Conservation (phyloP, 345 rosid species). For the Excoecaria cochinchinensis region DNA sequence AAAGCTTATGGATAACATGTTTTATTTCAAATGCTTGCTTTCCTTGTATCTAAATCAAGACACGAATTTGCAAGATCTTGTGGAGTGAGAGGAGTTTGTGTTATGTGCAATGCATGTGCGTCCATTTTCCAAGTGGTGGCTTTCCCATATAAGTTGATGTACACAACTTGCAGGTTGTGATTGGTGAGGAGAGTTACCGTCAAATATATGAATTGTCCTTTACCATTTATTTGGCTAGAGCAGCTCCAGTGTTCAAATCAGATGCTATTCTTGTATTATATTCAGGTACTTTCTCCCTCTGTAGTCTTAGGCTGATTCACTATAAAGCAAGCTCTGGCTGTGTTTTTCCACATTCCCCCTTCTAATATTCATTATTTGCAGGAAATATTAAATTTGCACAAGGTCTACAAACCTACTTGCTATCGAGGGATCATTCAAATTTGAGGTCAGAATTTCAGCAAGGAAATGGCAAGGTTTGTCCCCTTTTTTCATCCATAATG, state of each 20-base stretch:
- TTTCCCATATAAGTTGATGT: neutral
- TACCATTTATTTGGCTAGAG: constrained; percentile 62
- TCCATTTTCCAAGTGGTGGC: neutral
- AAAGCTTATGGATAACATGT: neutral
- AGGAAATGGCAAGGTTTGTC: constrained; percentile 70
- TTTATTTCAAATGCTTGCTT: neutral
- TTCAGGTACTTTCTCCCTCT: constrained; percentile 41
- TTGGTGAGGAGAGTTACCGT: constrained; percentile 66
- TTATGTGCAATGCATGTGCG: too few species aligned
- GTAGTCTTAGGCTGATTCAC: neutral
- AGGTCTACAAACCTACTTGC: constrained; percentile 58
- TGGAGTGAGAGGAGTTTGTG: neutral
- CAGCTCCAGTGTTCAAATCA: constrained; percentile 50
- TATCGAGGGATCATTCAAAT: constrained; percentile 65
- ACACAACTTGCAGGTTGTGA: constrained; percentile 47
- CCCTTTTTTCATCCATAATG: neutral
- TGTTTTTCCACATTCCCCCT: neutral
- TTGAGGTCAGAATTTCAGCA: constrained; percentile 76
- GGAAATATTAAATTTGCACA: constrained; percentile 56
- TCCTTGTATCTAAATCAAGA: neutral
- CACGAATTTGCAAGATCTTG: neutral
- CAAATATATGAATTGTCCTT: constrained; percentile 54
- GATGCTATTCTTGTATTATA: constrained; percentile 56
- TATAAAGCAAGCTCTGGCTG: neutral
- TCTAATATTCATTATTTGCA: constrained; percentile 33